Evolutionary conservation across 176 grass and related monocot species (phyloP), one percentile per base, ranked within the genome.

Genomic region (Eremochloa ophiuroides): DNA sequence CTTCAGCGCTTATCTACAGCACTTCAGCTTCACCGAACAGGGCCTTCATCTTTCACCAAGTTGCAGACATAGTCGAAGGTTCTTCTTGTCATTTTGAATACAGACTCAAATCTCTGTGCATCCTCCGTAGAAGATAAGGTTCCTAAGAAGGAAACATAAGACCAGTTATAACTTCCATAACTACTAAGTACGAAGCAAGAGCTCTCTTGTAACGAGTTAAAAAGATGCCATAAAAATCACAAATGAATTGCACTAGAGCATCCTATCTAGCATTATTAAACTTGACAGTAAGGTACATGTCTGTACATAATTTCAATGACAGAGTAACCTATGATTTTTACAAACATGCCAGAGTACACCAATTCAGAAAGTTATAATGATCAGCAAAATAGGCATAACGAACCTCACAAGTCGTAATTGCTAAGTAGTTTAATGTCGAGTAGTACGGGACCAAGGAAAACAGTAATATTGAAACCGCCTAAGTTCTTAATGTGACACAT

Each of bases 81-180:
- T 85, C 18, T 89, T 78, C 86, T 92, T 40, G 90, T 72, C 83
- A 92, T 86, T 85, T 88, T 92, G 30, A 92, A 89, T 29, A 93
- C 5, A 68, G 58, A 84, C 76, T 89, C 80, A 39, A 93, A 93
- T 81, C 47, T 80, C 17, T 64, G 87, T 75, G 63, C 31, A 7
- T 84, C 76, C 73, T 87, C 78, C 3, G 42, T 67, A 62, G 70
- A 62, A 81, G 84, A 89, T 78, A 89, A 81, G 6, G 66, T 72
- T 65, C 87, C 91, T 93, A 41, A 26, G 51, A 62, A 87, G 18
- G 60, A 82, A 78, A 67, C 11, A 53, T 4, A 48, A 60, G 55
- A 67, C 17, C 39, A 29, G 46, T 86, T 73, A 73, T 13, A 73
- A 72, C 56, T 78, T 29, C 34, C 7, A 28, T 70, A 71, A 71